These are phyloP conservation scores for Leishmania turanica DNA, from an alignment of 208 protist species.

Conservation along the genomic window DNA sequence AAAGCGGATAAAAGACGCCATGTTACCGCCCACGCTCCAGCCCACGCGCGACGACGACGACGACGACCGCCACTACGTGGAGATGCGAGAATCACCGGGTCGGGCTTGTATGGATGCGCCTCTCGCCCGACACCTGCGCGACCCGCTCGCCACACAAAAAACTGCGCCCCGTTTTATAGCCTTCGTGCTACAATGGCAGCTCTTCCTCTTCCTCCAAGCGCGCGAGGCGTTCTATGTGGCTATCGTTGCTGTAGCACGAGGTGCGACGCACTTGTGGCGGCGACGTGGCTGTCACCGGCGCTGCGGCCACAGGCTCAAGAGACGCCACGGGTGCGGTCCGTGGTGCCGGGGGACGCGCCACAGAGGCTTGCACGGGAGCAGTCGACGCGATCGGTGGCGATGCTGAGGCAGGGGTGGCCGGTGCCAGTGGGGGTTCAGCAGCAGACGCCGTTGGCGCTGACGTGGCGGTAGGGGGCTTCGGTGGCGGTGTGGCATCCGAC, in stretches of 20 bases:
- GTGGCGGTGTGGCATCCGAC: background rate
- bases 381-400: background rate
- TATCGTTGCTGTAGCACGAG: slow-evolving; percentile 22
- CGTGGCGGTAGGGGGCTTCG: background rate
- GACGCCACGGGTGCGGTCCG: background rate
- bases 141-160: background rate
- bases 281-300: background rate
- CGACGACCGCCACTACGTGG: background rate
- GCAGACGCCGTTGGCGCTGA: background rate
- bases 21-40: background rate
- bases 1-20: background rate
- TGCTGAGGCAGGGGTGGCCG: background rate
- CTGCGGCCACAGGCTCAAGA: background rate
- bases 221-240: slow-evolving; percentile 11
- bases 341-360: background rate
- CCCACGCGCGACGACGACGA: background rate
- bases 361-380: background rate
- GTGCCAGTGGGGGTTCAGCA: background rate
- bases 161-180: background rate
- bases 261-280: background rate
- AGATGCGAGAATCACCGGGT: background rate
- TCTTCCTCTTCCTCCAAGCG: slow-evolving; percentile 44
- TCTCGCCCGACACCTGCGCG: background rate
- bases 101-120: background rate
- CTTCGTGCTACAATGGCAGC: slow-evolving; percentile 27